Evolutionary conservation across 139 green algal genomes (phyloP), one percentile per base, ranked within the genome.

Genomic region (Volvox reticuliferus): DNA sequence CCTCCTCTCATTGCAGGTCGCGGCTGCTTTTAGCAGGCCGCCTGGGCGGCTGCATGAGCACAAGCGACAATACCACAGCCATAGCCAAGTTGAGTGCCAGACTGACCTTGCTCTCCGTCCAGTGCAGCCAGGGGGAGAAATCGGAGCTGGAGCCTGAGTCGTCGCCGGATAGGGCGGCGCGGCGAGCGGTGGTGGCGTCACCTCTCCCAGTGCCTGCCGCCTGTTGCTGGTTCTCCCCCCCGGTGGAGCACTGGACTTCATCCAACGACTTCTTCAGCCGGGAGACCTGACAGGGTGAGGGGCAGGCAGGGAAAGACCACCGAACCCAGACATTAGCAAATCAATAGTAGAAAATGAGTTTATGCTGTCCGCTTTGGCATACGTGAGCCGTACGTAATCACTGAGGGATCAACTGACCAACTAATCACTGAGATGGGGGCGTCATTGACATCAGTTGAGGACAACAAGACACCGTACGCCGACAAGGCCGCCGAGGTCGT

Each of bases 211-310:
- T 37, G 32, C 33, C 33, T 5, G 16, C 28, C 71, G 61, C 12
- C 50, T 36, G n/a, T 37, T 37, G 71, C 62, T 37, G 71, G 61
- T 30, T 24, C 55, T 73, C 32, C 28, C 12, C 13, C 3, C 37
- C 86, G 1, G 36, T 83, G 87, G 3, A 77, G 87, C 87, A 91
- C 87, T 79, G 87, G 33, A 91, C 87, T 22, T 79, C 87, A 12
- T 91, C 76, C 33, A 69, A 12, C 37, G 73, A 33, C 32, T 86
- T 68, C 22, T 67, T 67, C 0, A 86, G 32, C 76, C 28, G 28
- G 30, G 73, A n/a, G 3, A 90, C 0, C 86, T 90, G 73, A 28
- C n/a, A 6, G n/a, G 61, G 81, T 19, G 61, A 19, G 61, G 32
- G 61, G 21, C 6, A 68, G 35, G 36, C 12, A 24, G 24, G n/a